A percentile compares a stretch with the other conserved stretches of the same genome.
These are phyloP conservation scores for Cordia subcordata DNA, from an alignment of 257 asterid species.

Conservation along the genomic window DNA sequence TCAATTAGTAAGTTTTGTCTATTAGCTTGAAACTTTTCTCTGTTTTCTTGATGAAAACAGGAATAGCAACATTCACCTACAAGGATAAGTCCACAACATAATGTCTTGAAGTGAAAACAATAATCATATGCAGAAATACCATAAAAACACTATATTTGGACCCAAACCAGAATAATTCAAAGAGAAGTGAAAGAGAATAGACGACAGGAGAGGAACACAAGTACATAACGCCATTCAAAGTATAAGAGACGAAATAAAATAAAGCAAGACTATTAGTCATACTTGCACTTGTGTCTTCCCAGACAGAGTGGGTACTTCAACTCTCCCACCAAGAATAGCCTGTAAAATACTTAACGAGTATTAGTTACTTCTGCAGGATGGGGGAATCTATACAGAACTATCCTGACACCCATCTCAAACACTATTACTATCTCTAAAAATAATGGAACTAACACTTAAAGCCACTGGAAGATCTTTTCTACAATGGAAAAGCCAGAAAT, in stretches of 20 bases:
- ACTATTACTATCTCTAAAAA: too few species aligned
- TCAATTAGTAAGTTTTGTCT: too few species aligned
- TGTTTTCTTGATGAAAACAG: too few species aligned
- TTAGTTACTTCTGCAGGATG: neutral
- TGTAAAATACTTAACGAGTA: slow-evolving; percentile 23
- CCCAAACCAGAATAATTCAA: too few species aligned
- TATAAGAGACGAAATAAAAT: slow-evolving; percentile 6
- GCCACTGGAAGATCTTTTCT: neutral
- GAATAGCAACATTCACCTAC: too few species aligned
- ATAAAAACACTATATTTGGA: too few species aligned
- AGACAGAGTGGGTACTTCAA: slow-evolving; percentile 76
- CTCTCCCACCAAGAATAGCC: slow-evolving; percentile 93
- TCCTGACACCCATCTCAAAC: neutral
- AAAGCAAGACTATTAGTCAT: slow-evolving; percentile 24
- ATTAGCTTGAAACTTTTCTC: too few species aligned
- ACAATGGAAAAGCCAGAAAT: neutral
- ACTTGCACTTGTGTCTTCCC: slow-evolving; percentile 63
- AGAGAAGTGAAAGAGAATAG: too few species aligned
- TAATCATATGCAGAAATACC: too few species aligned
- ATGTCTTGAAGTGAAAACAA: too few species aligned
- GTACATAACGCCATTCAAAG: neutral
- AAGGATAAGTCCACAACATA: too few species aligned
- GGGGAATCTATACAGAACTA: neutral
- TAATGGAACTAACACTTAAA: too few species aligned
- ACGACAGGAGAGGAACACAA: neutral